phyloP scores from a whole-genome alignment of 2,329 filamentous ascomycete species.

The Ascochyta rabiei region DNA sequence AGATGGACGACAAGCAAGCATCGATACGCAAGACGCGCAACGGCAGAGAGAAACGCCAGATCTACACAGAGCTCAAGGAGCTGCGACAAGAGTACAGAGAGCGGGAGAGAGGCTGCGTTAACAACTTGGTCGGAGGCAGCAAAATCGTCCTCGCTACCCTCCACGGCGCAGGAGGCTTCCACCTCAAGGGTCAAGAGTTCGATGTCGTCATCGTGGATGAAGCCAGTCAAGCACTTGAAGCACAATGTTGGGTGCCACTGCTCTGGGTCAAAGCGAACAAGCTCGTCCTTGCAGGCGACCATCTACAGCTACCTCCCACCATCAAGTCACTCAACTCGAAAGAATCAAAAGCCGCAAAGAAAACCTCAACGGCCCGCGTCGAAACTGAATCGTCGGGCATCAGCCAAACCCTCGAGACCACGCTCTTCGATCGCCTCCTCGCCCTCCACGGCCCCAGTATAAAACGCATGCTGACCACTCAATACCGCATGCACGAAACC shows the following conservation, averaged over 20 bases:
- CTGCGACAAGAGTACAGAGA: constrained; percentile 87
- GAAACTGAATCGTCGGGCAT: constrained; percentile 44
- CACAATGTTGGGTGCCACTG: constrained; percentile 95
- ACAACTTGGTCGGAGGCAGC: constrained; percentile 74
- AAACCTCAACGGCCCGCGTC: constrained; percentile 36
- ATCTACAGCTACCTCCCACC: constrained; percentile 90
- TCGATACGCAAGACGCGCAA: constrained; percentile 86
- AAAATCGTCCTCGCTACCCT: constrained; percentile 91
- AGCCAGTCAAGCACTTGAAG: constrained; percentile 92
- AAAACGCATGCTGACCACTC: constrained; percentile 93
- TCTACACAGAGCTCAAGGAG: constrained; percentile 85
- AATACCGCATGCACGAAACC: constrained; percentile 96
- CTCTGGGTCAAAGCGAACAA: constrained; percentile 73
- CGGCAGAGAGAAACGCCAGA: constrained; percentile 76
- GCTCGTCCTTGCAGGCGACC: constrained; percentile 89
- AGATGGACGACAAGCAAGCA: constrained; percentile 91
- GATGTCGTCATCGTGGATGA: constrained; percentile 97
- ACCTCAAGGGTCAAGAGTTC: constrained; percentile 79
- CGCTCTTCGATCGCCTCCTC: constrained; percentile 88
- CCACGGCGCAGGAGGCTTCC: constrained; percentile 86
- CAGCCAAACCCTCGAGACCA: constrained; percentile 75
- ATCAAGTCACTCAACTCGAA: constrained; percentile 75
- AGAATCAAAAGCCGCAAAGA: constrained; percentile 40
- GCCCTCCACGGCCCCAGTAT: constrained; percentile 79
- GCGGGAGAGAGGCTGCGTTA: constrained; percentile 81